phyloP scores from a whole-genome alignment of 306 rosid species.

The Astragalus glycyphyllos region DNA sequence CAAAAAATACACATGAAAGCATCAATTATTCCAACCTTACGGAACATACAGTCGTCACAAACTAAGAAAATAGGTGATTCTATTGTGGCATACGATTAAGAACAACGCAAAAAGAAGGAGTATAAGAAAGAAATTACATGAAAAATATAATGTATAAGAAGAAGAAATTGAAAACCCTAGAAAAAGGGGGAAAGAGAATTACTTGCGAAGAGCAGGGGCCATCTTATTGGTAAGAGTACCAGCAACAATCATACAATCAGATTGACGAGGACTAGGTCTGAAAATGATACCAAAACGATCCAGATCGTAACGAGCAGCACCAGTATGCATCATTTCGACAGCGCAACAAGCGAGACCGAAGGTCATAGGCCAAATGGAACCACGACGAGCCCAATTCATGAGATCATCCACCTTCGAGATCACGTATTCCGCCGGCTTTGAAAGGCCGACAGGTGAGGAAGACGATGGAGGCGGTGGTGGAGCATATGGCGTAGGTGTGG shows the following conservation, averaged over 20 bases:
- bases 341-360: constrained; percentile 99
- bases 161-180: constrained; percentile 32
- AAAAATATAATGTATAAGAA: not conserved
- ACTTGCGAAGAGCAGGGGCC: constrained; percentile 99
- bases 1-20: not conserved
- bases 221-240: constrained; percentile 99
- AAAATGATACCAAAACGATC: constrained; percentile 94
- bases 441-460: constrained; percentile 66
- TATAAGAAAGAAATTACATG: not conserved
- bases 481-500: constrained; percentile 55
- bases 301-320: constrained; percentile 92
- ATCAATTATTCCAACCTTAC: not conserved
- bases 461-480: constrained; percentile 69
- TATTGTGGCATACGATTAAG: not conserved
- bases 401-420: constrained; percentile 94
- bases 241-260: constrained; percentile 96
- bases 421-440: constrained; percentile 87
- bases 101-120: not conserved
- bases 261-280: constrained; percentile 97
- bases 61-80: not conserved
- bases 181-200: constrained; percentile 4
- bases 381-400: constrained; percentile 95
- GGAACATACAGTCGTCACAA: not conserved
- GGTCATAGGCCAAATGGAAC: constrained; percentile 98
- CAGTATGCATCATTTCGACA: constrained; percentile 99